A percentile compares a stretch with the other conserved stretches of the same genome.
These are phyloP conservation scores for Alternaria ventricosa DNA, from an alignment of 2,329 filamentous ascomycete species.

Conservation along the genomic window DNA sequence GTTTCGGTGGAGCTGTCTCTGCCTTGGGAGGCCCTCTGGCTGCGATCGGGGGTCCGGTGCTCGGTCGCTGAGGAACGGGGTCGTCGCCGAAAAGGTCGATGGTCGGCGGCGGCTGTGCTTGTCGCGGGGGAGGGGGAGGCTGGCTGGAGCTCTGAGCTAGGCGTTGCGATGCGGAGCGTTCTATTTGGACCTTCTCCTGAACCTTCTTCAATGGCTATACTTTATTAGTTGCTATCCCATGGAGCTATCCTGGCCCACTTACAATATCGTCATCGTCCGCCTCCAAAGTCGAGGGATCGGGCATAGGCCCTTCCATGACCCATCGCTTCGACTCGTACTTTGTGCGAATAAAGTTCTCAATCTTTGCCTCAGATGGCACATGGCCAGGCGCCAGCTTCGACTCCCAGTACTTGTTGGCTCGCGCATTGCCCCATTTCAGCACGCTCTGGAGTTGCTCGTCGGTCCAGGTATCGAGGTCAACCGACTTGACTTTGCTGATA, in stretches of 20 bases:
- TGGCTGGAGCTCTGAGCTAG: conserved; percentile 45
- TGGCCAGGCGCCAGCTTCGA: conserved; percentile 90
- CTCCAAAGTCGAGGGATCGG: conserved; percentile 88
- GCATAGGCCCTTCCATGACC: conserved; percentile 97
- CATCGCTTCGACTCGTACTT: conserved; percentile 99
- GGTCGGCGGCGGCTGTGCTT: conserved; percentile 44
- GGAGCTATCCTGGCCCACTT: conserved; percentile 50
- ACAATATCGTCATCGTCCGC: conserved; percentile 80
- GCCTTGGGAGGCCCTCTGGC: conserved; percentile 67
- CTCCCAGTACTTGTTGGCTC: conserved; percentile 99
- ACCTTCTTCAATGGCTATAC: conserved; percentile 68
- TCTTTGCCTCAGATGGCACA: conserved; percentile 94
- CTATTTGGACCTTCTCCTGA: conserved; percentile 73
- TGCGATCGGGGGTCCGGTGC: conserved; percentile 69
- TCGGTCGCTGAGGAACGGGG: conserved; percentile 71
- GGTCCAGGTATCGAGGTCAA: conserved; percentile 97
- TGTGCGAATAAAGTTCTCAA: conserved; percentile 99
- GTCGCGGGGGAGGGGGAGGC: conserved; percentile 35
- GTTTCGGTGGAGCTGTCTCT: conserved; percentile 64
- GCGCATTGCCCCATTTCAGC: conserved; percentile 91
- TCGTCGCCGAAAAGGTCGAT: conserved; percentile 86
- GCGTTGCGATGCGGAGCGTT: conserved; percentile 64
- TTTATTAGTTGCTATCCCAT: conserved; percentile 15
- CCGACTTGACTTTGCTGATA: conserved; percentile 96
- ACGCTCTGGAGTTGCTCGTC: conserved; percentile 97